Evolutionary conservation across 1,284 basidiomycete species (phyloP).

Genomic region (Austroboletus novae-zelandiae): DNA sequence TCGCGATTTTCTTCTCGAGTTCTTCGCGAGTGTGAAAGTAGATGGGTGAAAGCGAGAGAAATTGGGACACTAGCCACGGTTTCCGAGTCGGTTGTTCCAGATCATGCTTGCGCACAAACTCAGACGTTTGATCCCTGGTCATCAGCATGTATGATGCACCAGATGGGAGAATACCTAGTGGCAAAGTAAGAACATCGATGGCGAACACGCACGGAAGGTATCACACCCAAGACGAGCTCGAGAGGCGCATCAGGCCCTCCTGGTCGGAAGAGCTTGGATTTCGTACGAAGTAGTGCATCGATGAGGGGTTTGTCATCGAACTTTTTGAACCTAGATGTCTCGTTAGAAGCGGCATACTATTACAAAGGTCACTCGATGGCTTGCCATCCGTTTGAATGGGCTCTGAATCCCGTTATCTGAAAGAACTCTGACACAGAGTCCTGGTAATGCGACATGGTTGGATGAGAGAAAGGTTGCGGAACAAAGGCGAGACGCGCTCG

Average conservation of each 20-base stretch:
- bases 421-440: constrained; percentile 20
- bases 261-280: constrained; percentile 18
- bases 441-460: neutral
- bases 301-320: constrained; percentile 27
- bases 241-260: constrained; percentile 23
- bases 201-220: neutral
- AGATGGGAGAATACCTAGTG: constrained; percentile 27
- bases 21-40: constrained; percentile 19
- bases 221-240: constrained; percentile 29
- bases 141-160: constrained; percentile 33
- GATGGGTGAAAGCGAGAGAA: constrained; percentile 30
- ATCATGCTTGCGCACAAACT: constrained; percentile 23
- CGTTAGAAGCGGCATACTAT: neutral
- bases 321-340: constrained; percentile 25
- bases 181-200: neutral
- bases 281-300: constrained; percentile 5
- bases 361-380: neutral
- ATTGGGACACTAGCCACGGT: constrained; percentile 20
- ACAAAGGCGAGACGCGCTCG: no score
- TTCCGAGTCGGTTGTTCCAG: constrained; percentile 5
- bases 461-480: no score
- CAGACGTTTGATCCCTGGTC: constrained; percentile 22
- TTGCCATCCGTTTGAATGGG: constrained; percentile 32
- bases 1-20: constrained; percentile 21
- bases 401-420: constrained; percentile 26